Percentiles rank a stretch among this genome's conserved stretches.
Conservation (phyloP, 345 rosid genomes). For the Syzygium aromaticum region DNA sequence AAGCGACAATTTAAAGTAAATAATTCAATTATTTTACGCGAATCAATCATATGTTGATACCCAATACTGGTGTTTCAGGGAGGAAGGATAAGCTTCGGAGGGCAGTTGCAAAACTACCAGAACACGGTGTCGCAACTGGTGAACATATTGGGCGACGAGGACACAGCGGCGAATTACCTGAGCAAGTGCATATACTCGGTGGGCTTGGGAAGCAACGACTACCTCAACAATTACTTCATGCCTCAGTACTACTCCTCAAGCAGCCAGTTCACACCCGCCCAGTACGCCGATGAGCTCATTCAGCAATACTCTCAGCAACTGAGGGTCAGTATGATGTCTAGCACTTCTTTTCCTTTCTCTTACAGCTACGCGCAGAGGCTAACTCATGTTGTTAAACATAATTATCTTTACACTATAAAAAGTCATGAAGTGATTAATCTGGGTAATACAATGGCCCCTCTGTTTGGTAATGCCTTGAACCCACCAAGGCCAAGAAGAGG, state of each 20-base stretch:
- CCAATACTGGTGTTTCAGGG: constrained; percentile 29
- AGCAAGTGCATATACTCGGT: constrained; percentile 64
- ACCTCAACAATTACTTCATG: constrained; percentile 92
- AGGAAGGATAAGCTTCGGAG: constrained; percentile 54
- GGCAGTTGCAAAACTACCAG: constrained; percentile 62
- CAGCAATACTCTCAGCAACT: constrained; percentile 47
- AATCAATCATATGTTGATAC: neutral
- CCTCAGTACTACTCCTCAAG: constrained; percentile 47
- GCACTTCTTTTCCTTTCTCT: neutral
- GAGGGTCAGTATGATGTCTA: constrained; percentile 19
- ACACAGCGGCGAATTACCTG: constrained; percentile 45
- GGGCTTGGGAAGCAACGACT: constrained; percentile 92
- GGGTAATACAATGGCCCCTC: neutral
- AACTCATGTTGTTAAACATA: neutral
- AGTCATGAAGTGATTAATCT: neutral
- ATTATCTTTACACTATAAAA: neutral
- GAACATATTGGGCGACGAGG: constrained; percentile 50
- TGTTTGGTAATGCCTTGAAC: neutral
- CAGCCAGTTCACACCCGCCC: constrained; percentile 42
- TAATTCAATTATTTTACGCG: neutral
- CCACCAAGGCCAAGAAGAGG: neutral
- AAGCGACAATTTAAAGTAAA: neutral
- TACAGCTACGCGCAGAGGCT: neutral
- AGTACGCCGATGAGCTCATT: constrained; percentile 57
- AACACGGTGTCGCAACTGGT: constrained; percentile 54